A percentile compares a stretch with the other conserved stretches of the same genome.
phyloP scores from a whole-genome alignment of 2,329 filamentous ascomycete species.

The Xylariaceae sp. region DNA sequence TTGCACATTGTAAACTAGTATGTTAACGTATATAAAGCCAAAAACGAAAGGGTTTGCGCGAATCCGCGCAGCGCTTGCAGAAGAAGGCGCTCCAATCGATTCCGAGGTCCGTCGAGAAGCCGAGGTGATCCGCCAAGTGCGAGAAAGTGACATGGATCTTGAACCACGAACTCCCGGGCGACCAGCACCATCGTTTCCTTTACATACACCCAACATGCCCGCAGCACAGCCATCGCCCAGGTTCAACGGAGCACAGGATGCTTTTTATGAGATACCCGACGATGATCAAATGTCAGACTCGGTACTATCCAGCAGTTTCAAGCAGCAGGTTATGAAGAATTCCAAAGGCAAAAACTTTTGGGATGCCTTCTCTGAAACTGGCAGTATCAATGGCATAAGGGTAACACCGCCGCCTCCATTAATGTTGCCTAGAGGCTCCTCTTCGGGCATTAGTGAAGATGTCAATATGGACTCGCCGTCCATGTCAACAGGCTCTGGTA shows the following conservation, averaged over 20 bases:
- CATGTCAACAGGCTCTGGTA: slow-evolving; percentile 35
- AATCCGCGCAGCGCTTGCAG: slow-evolving; percentile 81
- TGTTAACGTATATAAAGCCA: slow-evolving; percentile 52
- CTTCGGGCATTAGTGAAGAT: slow-evolving; percentile 63
- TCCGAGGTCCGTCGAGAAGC: slow-evolving; percentile 86
- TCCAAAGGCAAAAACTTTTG: slow-evolving; percentile 70
- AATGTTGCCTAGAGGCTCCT: slow-evolving; percentile 55
- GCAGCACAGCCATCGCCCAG: slow-evolving; percentile 67
- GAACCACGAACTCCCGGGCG: slow-evolving; percentile 41
- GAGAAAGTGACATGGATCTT: slow-evolving; percentile 75
- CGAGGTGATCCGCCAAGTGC: slow-evolving; percentile 91
- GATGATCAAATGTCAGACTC: slow-evolving; percentile 63
- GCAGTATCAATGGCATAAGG: slow-evolving; percentile 46
- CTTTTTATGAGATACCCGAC: slow-evolving; percentile 65
- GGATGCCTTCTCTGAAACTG: slow-evolving; percentile 71
- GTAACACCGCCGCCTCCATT: slow-evolving; percentile 60
- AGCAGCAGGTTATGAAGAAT: slow-evolving; percentile 67
- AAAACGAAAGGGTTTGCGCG: slow-evolving; percentile 96
- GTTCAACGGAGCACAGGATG: slow-evolving; percentile 57
- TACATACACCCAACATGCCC: slow-evolving; percentile 46
- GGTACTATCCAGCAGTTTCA: slow-evolving; percentile 63
- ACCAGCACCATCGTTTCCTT: slow-evolving; percentile 31
- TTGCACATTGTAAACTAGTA: neutral
- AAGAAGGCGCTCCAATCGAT: slow-evolving; percentile 84
- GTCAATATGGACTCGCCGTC: slow-evolving; percentile 68